Base-by-base conservation (phyloP, 2,329 filamentous ascomycete genomes). In the Diaporthe capsici region DNA sequence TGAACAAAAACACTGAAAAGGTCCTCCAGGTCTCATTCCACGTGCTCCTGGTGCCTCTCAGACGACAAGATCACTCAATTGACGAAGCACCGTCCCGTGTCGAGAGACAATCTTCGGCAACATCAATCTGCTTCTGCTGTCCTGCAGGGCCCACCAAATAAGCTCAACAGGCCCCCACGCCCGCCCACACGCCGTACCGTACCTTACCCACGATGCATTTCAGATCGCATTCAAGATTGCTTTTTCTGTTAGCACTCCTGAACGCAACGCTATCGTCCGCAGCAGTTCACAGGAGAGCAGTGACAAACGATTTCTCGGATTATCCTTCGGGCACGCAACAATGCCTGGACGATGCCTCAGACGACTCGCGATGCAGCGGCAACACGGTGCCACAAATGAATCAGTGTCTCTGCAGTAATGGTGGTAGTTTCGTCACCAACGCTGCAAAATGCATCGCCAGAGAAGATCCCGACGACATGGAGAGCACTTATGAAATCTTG, bases 391-490 rank as follows among this genome's bases (percentile, higher is more conserved):
- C 79, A 0, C 81, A 84, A 42, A 82, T 89, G 76, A 90, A 90
- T 78, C 71, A 79, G 2, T 91, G 89, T 72, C 83, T 90, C 2
- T 91, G 89, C 79, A 80, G 81, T 76, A 89, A 90, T 77, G 82
- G 83, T 44, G 86, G 86, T 73, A 82, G 86, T 77, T 91, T 90
- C 80, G 82, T 90, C 76, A 86, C 84, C 28, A 83, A 84, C 47
- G 79, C 87, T 2, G 89, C 88, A 3, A 78, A 77, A 17, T 91
- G 89, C 77, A 79, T 91, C 17, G 87, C 85, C 10, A 75, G 79
- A 22, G 49, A 79, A 4, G 84, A 83, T 57, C 79, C 81, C 0
- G 78, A 31, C 31, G 86, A 89, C 60, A 77, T 90, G 8, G 76
- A 81, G 20, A 74, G 79, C 22, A 87, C 88, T 22, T 90, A 88